Evolutionary conservation across 805 yeast genomes (phyloP).

Genomic region (Candida ipomoeae): DNA sequence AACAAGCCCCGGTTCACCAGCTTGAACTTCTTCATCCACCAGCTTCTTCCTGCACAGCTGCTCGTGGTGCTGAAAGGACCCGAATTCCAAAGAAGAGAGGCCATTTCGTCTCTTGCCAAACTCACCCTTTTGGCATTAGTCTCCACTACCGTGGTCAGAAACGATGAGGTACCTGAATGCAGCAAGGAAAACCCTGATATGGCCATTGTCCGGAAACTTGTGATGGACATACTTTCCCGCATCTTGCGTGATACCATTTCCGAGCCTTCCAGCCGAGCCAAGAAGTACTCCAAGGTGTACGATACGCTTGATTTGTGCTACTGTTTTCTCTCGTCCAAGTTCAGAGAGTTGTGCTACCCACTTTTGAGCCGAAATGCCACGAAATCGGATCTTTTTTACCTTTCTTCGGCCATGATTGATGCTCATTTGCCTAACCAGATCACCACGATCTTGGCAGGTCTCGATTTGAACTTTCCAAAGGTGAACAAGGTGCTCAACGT

Average conservation of each 20-base stretch:
- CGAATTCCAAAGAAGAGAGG: slow-evolving; percentile 46
- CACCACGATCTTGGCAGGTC: slow-evolving; percentile 53
- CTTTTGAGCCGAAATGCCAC: slow-evolving; percentile 45
- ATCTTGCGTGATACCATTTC: slow-evolving; percentile 51
- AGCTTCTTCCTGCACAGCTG: slow-evolving; percentile 57
- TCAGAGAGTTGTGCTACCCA: slow-evolving; percentile 40
- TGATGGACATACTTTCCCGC: slow-evolving; percentile 63
- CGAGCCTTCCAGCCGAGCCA: slow-evolving; percentile 33
- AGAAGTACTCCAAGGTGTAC: slow-evolving; percentile 51
- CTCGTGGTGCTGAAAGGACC: slow-evolving; percentile 34
- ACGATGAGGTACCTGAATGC: slow-evolving; percentile 40
- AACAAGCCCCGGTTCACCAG: slow-evolving; percentile 74
- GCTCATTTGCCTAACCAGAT: slow-evolving; percentile 56
- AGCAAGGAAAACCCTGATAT: slow-evolving; percentile 63
- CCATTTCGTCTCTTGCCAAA: slow-evolving; percentile 60
- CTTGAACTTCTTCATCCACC: slow-evolving; percentile 71
- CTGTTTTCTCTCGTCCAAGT: slow-evolving; percentile 40
- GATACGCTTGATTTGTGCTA: slow-evolving; percentile 50
- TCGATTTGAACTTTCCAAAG: slow-evolving; percentile 73
- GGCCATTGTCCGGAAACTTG: slow-evolving; percentile 67
- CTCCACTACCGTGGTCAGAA: slow-evolving; percentile 52
- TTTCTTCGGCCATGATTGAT: slow-evolving; percentile 66
- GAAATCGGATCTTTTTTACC: slow-evolving; percentile 57
- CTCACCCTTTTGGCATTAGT: slow-evolving; percentile 59
- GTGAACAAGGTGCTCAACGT: slow-evolving; percentile 56